Conservation (phyloP, 2,329 filamentous ascomycete species). For the Metarhizium brunneum region DNA sequence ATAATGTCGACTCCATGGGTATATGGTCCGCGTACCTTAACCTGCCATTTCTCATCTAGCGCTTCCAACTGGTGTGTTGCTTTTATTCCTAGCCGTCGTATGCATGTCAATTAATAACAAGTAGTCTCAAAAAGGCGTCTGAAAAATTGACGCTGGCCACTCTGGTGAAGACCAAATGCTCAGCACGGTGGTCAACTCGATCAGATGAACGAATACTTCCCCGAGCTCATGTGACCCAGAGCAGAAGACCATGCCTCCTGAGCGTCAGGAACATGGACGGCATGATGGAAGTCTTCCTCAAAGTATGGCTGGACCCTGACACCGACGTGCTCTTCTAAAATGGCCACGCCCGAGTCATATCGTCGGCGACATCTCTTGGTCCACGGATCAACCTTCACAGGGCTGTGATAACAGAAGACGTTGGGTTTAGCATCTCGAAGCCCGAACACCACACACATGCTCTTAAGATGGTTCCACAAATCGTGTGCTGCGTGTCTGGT, state of each 20-base stretch:
- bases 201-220: slow-evolving; percentile 25
- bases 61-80: neutral
- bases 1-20: neutral
- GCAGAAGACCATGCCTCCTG: slow-evolving; percentile 28
- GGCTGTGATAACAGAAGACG: slow-evolving; percentile 33
- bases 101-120: neutral
- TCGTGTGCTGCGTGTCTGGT: slow-evolving; percentile 27
- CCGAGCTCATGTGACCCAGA: slow-evolving; percentile 18
- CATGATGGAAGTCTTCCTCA: slow-evolving; percentile 34
- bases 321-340: slow-evolving; percentile 28
- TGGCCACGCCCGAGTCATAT: slow-evolving; percentile 27
- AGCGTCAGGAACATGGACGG: slow-evolving; percentile 27
- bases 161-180: neutral
- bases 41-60: neutral
- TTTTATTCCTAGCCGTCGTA: neutral
- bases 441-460: slow-evolving; percentile 24
- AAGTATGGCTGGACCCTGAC: slow-evolving; percentile 31
- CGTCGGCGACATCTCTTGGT: slow-evolving; percentile 32
- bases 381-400: slow-evolving; percentile 34
- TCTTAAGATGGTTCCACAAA: slow-evolving; percentile 27
- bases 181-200: slow-evolving; percentile 7
- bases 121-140: neutral
- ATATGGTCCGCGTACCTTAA: neutral
- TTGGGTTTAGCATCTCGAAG: slow-evolving; percentile 28
- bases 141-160: neutral